A percentile compares a stretch with the other conserved stretches of the same genome.
These are phyloP conservation scores for Chondrus crispus DNA, from an alignment of 23 red algal genomes.

Conservation along the genomic window DNA sequence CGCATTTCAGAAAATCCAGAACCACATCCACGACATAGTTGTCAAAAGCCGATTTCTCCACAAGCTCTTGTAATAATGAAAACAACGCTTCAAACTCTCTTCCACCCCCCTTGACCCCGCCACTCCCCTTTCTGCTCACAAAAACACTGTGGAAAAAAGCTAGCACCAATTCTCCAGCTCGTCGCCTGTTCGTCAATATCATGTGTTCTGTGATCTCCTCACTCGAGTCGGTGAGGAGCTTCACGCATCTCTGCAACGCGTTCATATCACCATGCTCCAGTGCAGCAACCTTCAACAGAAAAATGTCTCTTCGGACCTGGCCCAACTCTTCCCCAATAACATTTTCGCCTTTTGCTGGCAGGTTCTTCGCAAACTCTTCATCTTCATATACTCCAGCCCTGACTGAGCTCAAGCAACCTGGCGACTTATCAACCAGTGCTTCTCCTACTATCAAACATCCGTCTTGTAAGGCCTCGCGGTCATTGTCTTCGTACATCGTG, in stretches of 20 bases:
- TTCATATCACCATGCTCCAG: background rate
- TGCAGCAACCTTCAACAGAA: background rate
- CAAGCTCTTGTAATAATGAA: background rate
- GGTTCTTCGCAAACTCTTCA: background rate
- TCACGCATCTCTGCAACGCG: background rate
- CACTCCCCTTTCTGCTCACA: background rate
- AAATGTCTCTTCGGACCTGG: background rate
- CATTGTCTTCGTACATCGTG: background rate
- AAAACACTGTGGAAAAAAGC: background rate
- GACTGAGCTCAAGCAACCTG: too few species aligned
- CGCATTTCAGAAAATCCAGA: too few species aligned
- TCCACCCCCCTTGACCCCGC: background rate
- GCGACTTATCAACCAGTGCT: background rate
- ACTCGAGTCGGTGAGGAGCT: background rate
- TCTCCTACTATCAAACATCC: background rate
- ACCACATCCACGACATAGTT: too few species aligned
- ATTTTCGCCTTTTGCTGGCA: background rate
- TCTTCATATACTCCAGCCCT: too few species aligned
- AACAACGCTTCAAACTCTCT: background rate
- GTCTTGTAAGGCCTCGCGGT: background rate
- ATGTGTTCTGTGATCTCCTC: background rate
- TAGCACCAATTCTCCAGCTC: background rate
- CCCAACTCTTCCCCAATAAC: background rate
- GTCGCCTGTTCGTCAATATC: background rate
- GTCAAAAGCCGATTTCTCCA: too few species aligned